A percentile compares a stretch with the other conserved stretches of the same genome.
phyloP scores from a whole-genome alignment of 2,329 filamentous ascomycete species.

The Colletotrichum gigasporum region DNA sequence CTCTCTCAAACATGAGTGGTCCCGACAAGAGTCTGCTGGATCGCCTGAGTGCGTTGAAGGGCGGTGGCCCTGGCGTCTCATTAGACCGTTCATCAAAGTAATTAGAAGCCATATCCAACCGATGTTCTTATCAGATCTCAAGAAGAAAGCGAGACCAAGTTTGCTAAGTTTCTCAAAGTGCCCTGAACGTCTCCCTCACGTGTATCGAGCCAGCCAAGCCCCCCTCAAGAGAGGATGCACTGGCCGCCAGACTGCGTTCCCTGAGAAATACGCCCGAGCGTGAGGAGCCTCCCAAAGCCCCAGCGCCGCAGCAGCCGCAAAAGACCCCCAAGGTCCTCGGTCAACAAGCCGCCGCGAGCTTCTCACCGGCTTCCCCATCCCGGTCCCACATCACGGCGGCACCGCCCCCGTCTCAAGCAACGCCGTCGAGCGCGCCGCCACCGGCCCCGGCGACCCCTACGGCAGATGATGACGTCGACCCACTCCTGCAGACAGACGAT shows the following conservation, averaged over 20 bases:
- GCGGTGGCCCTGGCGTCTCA: conserved; percentile 39
- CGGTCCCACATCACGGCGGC: background rate
- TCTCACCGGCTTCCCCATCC: background rate
- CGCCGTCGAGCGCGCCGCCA: background rate
- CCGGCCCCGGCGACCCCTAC: background rate
- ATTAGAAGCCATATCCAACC: conserved; percentile 30
- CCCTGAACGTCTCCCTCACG: conserved; percentile 42
- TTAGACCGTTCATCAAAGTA: conserved; percentile 50
- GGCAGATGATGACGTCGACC: conserved; percentile 43
- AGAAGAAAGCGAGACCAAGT: background rate
- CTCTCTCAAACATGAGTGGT: conserved; percentile 1
- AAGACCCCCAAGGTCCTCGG: background rate
- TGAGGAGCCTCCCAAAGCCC: conserved; percentile 18
- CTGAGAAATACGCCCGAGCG: conserved; percentile 53
- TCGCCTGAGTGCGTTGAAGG: conserved; percentile 63
- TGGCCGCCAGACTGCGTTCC: conserved; percentile 61
- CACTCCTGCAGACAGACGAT: conserved; percentile 59
- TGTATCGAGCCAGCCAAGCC: conserved; percentile 54
- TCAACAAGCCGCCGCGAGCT: conserved; percentile 6
- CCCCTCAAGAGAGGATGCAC: conserved; percentile 58
- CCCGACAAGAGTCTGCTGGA: conserved; percentile 59
- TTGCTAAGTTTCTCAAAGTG: conserved; percentile 31
- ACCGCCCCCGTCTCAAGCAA: conserved; percentile 10
- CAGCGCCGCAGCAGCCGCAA: conserved; percentile 28
- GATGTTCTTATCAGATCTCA: background rate